Evolutionary conservation across 176 grass and related monocot genomes (phyloP).

Genomic region (Avena atlantica): DNA sequence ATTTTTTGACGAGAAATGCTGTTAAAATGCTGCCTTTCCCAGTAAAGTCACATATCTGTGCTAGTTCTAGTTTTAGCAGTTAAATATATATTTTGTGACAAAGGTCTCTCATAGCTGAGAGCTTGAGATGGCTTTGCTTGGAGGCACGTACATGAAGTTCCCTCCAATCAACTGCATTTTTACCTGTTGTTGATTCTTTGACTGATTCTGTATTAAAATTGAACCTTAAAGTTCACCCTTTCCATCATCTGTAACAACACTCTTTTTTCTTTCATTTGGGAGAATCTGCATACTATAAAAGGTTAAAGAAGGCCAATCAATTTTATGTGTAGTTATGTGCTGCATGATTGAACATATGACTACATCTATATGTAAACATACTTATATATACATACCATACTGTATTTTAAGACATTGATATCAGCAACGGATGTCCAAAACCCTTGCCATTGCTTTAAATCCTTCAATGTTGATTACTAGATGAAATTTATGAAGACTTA

Average conservation of each 20-base stretch:
- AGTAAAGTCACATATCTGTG: constrained; percentile 14
- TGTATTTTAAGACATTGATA: constrained; percentile 6
- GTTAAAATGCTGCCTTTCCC: constrained; percentile 7
- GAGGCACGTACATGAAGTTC: constrained; percentile 3
- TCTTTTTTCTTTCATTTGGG: neutral
- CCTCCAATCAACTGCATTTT: neutral
- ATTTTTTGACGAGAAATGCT: neutral
- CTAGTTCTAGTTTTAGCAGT: neutral
- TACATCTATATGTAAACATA: constrained; percentile 1
- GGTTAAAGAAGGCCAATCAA: neutral
- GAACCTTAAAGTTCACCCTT: neutral
- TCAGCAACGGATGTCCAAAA: neutral
- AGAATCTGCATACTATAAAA: constrained; percentile 10
- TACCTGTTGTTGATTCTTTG: neutral
- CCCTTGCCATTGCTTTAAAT: constrained; percentile 27
- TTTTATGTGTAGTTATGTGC: neutral
- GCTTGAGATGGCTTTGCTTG: neutral
- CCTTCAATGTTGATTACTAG: constrained; percentile 22
- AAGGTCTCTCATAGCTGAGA: neutral
- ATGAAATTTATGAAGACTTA: constrained; percentile 4
- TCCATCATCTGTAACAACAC: neutral
- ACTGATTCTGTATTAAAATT: constrained; percentile 16
- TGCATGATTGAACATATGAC: constrained; percentile 3
- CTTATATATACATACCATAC: neutral
- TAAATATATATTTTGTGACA: neutral